phyloP scores from a whole-genome alignment of 352 stramenopile species.

The Phytophthora chlamydospora region DNA sequence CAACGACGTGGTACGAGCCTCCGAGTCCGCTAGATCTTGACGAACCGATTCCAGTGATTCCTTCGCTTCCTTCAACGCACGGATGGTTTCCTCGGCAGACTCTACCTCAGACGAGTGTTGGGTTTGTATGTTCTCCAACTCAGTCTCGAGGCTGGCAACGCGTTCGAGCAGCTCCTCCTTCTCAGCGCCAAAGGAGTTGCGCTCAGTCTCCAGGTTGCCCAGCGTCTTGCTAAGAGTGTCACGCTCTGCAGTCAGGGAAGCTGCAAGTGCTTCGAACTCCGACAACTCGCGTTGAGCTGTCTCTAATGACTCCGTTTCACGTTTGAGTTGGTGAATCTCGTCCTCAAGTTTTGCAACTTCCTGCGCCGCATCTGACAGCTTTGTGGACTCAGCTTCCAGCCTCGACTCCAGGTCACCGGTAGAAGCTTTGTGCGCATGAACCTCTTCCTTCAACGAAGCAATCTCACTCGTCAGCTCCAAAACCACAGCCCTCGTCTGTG shows the following conservation, averaged over 20 bases:
- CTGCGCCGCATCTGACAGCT: slow-evolving; percentile 18
- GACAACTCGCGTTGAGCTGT: slow-evolving; percentile 21
- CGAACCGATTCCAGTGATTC: slow-evolving; percentile 15
- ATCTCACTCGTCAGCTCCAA: too few species aligned
- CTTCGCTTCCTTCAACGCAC: slow-evolving; percentile 15
- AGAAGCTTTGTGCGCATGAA: too few species aligned
- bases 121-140: slow-evolving; percentile 27
- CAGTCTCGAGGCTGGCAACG: slow-evolving; percentile 14
- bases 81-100: slow-evolving; percentile 22
- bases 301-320: slow-evolving; percentile 24
- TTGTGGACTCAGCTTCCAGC: too few species aligned
- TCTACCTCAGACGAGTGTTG: slow-evolving; percentile 17
- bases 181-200: slow-evolving; percentile 17
- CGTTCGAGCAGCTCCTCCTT: slow-evolving; percentile 20
- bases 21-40: slow-evolving; percentile 7
- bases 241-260: slow-evolving; percentile 23
- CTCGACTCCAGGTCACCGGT: too few species aligned
- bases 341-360: slow-evolving; percentile 16
- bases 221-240: slow-evolving; percentile 21
- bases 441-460: too few species aligned
- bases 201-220: slow-evolving; percentile 10
- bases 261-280: slow-evolving; percentile 19
- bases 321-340: slow-evolving; percentile 8
- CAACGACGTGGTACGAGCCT: background rate
- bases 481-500: too few species aligned